Base-by-base conservation (phyloP, 177 flowering plant species). In the Vitis hybrid region DNA sequence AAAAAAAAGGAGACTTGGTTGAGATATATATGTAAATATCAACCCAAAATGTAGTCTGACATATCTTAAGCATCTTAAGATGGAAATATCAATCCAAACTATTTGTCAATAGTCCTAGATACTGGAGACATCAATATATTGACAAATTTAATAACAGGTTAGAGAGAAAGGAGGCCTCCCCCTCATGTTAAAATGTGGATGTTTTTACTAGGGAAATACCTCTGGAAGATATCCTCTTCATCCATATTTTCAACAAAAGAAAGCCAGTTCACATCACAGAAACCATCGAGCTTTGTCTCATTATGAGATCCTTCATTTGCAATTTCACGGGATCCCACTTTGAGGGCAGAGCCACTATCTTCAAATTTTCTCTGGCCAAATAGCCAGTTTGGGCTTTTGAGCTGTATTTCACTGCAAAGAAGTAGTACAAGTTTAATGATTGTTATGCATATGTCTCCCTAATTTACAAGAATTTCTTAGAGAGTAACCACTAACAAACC, bases 331-430 rank as follows among this genome's bases (percentile, higher is more conserved):
- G 84, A 63, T 48, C 74, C 63, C 74, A 65, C 74, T 79, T 87
- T 94, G 24, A 86, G 67, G 9, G 75, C 82, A 71, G 89, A 64
- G 57, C 69, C 84, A 78, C 74, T 81, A 54, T 85, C 98, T 65
- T 90, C 97, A 65, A 71, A 81, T 77, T 92, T 94, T 72, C 93
- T 88, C 84, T 91, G 94, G 67, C 99, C 99, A 81, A 93, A 95
- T 51, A 95, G 87, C 99, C 99, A 95, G 75, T 95, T 95, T 50
- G 99, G 98, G 74, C 93, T 93, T 79, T 87, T 95, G 65, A 95
- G 93, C 75, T 95, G 99, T 77, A 95, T 87, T 80, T 93, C 98
- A 66, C 98, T 94, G 91, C 79, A 84, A 18, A 65, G 69, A 59
- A 73, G 9, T 9, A 12, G 4, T 62, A 52, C 15, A 46, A 35